phyloP scores from a whole-genome alignment of 2,329 filamentous ascomycete genomes.

The Cercospora beticola region DNA sequence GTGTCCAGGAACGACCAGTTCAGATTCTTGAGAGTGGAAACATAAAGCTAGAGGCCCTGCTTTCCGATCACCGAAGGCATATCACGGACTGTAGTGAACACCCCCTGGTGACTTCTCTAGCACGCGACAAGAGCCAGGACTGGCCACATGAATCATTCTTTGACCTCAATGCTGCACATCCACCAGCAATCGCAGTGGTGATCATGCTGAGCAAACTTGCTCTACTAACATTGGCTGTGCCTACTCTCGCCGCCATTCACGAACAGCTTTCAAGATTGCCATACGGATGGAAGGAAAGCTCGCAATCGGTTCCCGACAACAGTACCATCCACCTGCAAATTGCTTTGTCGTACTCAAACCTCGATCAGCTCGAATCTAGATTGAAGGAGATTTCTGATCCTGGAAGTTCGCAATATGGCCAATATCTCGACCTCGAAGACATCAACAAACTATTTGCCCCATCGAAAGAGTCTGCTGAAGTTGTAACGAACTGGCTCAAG shows the following conservation, averaged over 20 bases:
- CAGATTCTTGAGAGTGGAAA: too few relatives aligned
- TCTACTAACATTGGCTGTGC: background rate
- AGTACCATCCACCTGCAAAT: background rate
- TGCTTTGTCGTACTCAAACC: slow-evolving; percentile 21
- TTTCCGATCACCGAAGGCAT: too few relatives aligned
- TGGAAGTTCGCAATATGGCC: slow-evolving; percentile 48
- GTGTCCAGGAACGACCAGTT: too few relatives aligned
- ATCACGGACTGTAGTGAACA: background rate
- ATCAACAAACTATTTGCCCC: slow-evolving; percentile 48
- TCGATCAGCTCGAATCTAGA: slow-evolving; percentile 42
- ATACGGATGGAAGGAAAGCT: background rate
- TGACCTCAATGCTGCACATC: background rate
- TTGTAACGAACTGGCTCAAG: slow-evolving; percentile 46
- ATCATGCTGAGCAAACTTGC: background rate
- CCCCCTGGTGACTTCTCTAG: background rate
- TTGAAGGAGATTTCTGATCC: slow-evolving; percentile 50
- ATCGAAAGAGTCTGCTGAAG: slow-evolving; percentile 35
- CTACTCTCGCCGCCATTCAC: background rate
- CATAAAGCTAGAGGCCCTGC: too few relatives aligned
- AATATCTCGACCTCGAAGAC: slow-evolving; percentile 49
- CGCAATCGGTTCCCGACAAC: background rate
- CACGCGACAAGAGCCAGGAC: background rate
- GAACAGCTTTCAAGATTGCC: background rate
- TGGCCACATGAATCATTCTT: background rate
- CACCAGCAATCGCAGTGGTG: background rate